Evolutionary conservation across 2,329 filamentous ascomycete species (phyloP).

Genomic region (Teratosphaeria viscida): DNA sequence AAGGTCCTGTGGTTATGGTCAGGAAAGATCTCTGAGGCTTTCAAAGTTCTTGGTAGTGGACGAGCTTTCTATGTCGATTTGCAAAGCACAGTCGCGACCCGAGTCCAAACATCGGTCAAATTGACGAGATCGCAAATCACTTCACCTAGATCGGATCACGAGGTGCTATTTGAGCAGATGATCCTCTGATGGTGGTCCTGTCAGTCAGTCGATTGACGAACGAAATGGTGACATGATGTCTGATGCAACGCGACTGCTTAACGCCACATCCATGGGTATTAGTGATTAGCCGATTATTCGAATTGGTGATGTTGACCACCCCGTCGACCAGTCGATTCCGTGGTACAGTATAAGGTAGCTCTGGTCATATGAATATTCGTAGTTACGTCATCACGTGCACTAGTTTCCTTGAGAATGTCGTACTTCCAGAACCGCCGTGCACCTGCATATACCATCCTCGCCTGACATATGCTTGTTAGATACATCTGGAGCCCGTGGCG

Average conservation of each 20-base stretch:
- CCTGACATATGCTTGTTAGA: not conserved
- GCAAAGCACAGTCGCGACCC: not conserved
- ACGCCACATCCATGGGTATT: no score
- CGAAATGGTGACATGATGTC: no score
- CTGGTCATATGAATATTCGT: no score
- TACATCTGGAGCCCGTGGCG: not conserved
- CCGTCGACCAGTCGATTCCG: not conserved
- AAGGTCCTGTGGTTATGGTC: conserved; percentile 4
- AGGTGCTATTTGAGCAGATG: not conserved
- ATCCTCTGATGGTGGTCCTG: not conserved
- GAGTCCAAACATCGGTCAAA: not conserved
- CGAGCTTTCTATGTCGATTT: not conserved
- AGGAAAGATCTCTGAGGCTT: conserved; percentile 1
- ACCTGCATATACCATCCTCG: not conserved
- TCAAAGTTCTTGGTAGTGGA: not conserved
- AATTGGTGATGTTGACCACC: not conserved
- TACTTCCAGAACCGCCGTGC: not conserved
- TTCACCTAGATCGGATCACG: no score
- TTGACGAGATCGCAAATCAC: no score
- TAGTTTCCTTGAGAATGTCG: not conserved
- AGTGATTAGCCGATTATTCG: no score
- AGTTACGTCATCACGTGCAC: not conserved
- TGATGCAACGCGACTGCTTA: no score
- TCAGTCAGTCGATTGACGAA: not conserved
- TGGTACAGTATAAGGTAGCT: no score